phyloP scores from a whole-genome alignment of 495 filamentous ascomycete species.

The Cudoniella acicularis region DNA sequence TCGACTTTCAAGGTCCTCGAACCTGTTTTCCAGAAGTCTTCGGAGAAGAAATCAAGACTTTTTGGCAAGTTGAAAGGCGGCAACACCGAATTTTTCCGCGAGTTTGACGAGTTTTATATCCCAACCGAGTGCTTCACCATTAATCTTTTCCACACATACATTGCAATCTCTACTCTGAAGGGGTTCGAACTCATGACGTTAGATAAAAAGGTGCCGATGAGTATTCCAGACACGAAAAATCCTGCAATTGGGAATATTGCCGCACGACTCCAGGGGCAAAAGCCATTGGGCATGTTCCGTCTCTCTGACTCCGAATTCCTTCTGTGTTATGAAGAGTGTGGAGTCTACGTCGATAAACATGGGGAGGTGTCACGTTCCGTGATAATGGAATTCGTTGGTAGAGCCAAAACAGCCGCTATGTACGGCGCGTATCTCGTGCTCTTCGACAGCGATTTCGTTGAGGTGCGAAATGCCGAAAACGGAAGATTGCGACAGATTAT shows the following conservation, averaged over 20 bases:
- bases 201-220: conserved; percentile 91
- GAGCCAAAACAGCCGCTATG: conserved; percentile 68
- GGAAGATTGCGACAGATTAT: conserved; percentile 92
- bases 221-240: conserved; percentile 78
- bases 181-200: conserved; percentile 96
- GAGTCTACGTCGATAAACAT: conserved; percentile 96
- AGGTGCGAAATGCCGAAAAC: conserved; percentile 95
- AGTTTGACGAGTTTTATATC: conserved; percentile 98
- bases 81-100: conserved; percentile 91
- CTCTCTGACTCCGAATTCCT: conserved; percentile 90
- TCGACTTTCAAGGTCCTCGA: conserved; percentile 97
- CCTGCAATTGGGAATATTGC: conserved; percentile 78
- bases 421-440: conserved; percentile 79
- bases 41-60: conserved; percentile 69
- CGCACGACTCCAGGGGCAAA: conserved; percentile 69
- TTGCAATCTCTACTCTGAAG: conserved; percentile 83
- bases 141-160: conserved; percentile 90
- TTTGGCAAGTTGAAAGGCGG: conserved; percentile 55
- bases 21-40: conserved; percentile 85
- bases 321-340: conserved; percentile 90
- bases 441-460: conserved; percentile 87
- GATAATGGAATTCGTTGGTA: conserved; percentile 96
- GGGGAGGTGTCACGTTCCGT: conserved; percentile 89
- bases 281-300: conserved; percentile 93
- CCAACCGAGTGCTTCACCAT: conserved; percentile 93